phyloP scores from a whole-genome alignment of 2,329 filamentous ascomycete species.

The Aspergillus quadrilineatus region DNA sequence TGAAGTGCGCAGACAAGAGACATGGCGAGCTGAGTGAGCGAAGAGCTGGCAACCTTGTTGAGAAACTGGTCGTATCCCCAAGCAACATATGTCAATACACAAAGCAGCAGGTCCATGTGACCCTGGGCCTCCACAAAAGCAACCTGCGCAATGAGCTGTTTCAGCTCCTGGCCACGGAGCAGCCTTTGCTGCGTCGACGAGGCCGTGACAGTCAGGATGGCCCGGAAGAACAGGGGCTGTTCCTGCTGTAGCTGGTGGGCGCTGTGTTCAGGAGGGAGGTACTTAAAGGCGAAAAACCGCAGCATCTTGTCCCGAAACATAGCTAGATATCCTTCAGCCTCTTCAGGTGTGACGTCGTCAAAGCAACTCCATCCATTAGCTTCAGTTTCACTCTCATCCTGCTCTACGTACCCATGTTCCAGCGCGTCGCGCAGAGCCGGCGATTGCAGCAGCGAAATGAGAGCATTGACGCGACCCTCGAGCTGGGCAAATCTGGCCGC shows the following conservation, averaged over 20 bases:
- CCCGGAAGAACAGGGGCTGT: background rate
- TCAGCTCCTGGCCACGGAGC: background rate
- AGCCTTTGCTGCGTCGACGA: background rate
- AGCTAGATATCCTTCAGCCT: background rate
- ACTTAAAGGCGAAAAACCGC: background rate
- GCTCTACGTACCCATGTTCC: too few relatives aligned
- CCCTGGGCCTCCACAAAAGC: background rate
- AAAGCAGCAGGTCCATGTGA: background rate
- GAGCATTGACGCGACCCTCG: too few relatives aligned
- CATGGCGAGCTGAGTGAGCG: background rate
- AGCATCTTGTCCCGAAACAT: background rate
- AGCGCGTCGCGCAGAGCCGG: too few relatives aligned
- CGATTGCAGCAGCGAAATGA: too few relatives aligned
- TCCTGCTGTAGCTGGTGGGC: background rate
- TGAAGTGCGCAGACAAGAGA: background rate
- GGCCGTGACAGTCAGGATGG: background rate
- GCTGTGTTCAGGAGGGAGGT: background rate
- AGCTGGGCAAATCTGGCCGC: too few relatives aligned
- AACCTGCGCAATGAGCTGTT: background rate
- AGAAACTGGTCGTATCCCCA: background rate
- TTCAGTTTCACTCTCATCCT: too few relatives aligned
- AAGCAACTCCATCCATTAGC: too few relatives aligned
- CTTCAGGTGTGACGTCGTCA: too few relatives aligned
- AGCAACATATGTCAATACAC: background rate
- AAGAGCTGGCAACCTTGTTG: background rate